Evolutionary conservation across 768 basidiomycete species (phyloP).

Genomic region (Mycena vulgaris): DNA sequence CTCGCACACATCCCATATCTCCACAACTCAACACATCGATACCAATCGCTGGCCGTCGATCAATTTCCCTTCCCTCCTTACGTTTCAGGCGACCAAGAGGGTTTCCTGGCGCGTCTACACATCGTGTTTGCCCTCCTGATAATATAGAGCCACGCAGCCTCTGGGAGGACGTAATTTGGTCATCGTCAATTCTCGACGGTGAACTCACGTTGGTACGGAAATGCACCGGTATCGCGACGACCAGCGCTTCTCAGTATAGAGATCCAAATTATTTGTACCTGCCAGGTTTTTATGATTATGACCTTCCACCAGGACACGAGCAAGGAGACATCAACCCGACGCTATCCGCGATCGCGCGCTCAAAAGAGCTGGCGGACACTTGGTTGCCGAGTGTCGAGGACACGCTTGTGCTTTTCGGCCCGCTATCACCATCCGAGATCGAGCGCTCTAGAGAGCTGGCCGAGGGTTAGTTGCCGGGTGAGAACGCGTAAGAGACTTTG

Average conservation of each 20-base stretch:
- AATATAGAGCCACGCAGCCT: neutral
- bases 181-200: neutral
- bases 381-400: neutral
- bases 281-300: too few species aligned
- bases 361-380: neutral
- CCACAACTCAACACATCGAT: neutral
- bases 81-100: neutral
- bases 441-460: too few species aligned
- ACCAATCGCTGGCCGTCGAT: neutral
- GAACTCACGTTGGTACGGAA: neutral
- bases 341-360: neutral
- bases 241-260: neutral
- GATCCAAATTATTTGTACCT: neutral
- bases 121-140: neutral
- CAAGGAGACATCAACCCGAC: neutral
- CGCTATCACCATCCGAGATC: too few species aligned
- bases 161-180: neutral
- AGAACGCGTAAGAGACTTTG: too few species aligned
- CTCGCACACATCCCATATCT: conserved; percentile 20
- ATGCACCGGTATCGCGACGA: neutral
- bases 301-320: neutral
- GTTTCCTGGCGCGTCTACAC: neutral
- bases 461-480: too few species aligned
- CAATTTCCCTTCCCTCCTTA: neutral
- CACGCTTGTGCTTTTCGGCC: too few species aligned